Evolutionary conservation across 495 filamentous ascomycete species (phyloP).

Genomic region (Sordaria brevicollis): DNA sequence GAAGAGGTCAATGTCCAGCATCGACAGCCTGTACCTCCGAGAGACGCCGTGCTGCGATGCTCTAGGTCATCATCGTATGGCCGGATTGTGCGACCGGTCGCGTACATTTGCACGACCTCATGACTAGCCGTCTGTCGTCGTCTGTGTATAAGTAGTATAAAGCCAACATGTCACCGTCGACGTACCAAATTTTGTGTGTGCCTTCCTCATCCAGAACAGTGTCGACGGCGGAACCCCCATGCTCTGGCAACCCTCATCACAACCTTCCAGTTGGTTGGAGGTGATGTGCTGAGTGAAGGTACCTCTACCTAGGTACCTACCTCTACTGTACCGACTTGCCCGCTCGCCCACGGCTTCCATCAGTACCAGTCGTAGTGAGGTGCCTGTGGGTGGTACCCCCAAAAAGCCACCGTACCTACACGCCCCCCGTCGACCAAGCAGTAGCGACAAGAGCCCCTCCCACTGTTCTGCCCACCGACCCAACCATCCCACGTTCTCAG

Average conservation of each 20-base stretch:
- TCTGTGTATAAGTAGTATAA: too few species aligned
- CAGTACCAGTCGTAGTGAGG: too few species aligned
- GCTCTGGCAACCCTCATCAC: neutral
- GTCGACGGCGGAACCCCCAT: slow-evolving; percentile 12
- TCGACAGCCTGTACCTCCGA: neutral
- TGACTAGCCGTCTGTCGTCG: neutral
- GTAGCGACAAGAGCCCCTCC: slow-evolving; percentile 11
- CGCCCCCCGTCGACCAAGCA: slow-evolving; percentile 12
- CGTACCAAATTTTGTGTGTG: neutral
- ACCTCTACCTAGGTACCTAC: too few species aligned
- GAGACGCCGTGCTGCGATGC: neutral
- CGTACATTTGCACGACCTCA: neutral
- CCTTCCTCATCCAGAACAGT: neutral
- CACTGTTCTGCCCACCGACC: slow-evolving; percentile 1
- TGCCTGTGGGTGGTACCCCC: slow-evolving; percentile 1
- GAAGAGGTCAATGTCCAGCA: neutral
- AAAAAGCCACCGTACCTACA: slow-evolving; percentile 2
- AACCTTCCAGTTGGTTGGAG: neutral
- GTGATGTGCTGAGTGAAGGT: too few species aligned
- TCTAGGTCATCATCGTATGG: neutral
- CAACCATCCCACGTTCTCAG: slow-evolving; percentile 26
- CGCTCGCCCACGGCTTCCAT: too few species aligned
- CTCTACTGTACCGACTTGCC: too few species aligned
- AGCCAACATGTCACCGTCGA: neutral
- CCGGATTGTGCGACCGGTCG: neutral